A percentile compares a stretch with the other conserved stretches of the same genome.
These are phyloP conservation scores for Microcyclospora pomicola DNA, from an alignment of 2,329 filamentous ascomycete species.

Conservation along the genomic window DNA sequence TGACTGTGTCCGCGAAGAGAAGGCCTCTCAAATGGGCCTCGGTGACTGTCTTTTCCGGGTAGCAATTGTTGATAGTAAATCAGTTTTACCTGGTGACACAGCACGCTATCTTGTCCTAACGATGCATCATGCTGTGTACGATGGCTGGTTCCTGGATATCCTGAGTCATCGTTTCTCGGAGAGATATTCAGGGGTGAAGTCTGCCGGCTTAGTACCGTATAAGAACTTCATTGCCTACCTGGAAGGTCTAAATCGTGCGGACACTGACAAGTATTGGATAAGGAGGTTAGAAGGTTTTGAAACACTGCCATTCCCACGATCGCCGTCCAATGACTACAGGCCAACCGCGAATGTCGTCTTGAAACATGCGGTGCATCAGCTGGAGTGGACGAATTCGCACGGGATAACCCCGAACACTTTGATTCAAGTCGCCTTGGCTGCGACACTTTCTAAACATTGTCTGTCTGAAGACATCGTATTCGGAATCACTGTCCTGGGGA, in stretches of 20 bases:
- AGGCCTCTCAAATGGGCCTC: too few species aligned
- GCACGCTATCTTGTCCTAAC: neutral
- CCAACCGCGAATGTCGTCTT: too few species aligned
- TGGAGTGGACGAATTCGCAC: too few species aligned
- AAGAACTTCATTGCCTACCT: neutral
- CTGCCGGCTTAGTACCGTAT: neutral
- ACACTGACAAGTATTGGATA: too few species aligned
- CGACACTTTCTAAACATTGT: neutral
- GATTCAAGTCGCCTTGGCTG: neutral
- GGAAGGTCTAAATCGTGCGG: too few species aligned
- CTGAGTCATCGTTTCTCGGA: neutral
- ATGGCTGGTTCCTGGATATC: neutral
- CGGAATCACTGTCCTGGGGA: neutral
- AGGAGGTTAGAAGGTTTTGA: too few species aligned
- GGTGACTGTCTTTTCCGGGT: neutral
- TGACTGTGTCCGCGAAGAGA: too few species aligned
- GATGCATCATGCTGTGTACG: neutral
- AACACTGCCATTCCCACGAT: too few species aligned
- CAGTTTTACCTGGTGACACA: too few species aligned
- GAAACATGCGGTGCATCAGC: too few species aligned
- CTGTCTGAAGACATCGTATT: neutral
- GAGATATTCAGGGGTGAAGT: neutral
- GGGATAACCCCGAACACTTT: too few species aligned
- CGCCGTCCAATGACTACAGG: too few species aligned
- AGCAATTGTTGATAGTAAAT: neutral